These are phyloP conservation scores for Stylosanthes scabra DNA, from an alignment of 331 rosid genomes.

Conservation along the genomic window DNA sequence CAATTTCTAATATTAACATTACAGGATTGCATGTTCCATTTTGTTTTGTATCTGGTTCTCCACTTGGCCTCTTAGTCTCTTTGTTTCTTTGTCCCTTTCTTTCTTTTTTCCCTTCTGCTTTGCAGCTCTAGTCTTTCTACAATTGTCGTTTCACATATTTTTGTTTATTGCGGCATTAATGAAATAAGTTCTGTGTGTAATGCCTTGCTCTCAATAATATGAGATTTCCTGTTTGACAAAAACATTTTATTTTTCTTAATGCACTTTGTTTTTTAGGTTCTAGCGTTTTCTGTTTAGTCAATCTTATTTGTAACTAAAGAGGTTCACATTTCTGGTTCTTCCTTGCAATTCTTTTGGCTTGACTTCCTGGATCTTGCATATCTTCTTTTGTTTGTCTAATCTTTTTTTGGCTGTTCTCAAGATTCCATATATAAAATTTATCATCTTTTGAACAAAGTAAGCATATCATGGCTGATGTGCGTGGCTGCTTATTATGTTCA, in stretches of 20 bases:
- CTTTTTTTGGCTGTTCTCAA: neutral
- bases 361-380: constrained; percentile 6
- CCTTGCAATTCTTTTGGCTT: constrained; percentile 7
- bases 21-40: neutral
- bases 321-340: constrained; percentile 16
- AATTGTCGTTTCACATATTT: neutral
- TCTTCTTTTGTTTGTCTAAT: neutral
- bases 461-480: constrained; percentile 9
- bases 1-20: constrained; percentile 25
- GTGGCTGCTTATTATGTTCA: constrained; percentile 31
- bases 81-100: neutral
- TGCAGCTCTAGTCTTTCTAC: neutral
- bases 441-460: neutral
- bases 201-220: constrained; percentile 1
- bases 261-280: neutral
- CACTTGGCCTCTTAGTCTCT: neutral
- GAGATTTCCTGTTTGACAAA: constrained; percentile 8
- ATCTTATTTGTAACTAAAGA: neutral
- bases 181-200: constrained; percentile 13
- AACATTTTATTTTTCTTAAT: neutral
- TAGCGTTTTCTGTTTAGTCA: neutral
- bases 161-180: constrained; percentile 4
- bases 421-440: neutral
- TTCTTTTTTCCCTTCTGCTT: neutral
- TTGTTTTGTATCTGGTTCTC: constrained; percentile 23